phyloP scores from a whole-genome alignment of 2,329 filamentous ascomycete genomes.

The Hymenoscyphus repandus region DNA sequence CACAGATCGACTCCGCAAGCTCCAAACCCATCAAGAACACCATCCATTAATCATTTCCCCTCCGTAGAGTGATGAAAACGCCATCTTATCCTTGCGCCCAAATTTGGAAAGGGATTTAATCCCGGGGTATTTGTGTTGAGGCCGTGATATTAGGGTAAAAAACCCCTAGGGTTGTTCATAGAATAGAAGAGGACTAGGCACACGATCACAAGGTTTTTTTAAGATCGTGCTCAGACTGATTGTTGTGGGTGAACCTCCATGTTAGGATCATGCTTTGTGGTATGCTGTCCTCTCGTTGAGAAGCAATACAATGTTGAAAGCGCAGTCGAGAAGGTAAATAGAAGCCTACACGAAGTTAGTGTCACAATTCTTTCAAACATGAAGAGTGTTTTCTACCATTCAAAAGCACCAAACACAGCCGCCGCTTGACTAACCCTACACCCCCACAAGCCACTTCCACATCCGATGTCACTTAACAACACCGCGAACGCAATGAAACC shows the following conservation, averaged over 20 bases:
- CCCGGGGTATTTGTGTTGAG: no score
- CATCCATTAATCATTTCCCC: no score
- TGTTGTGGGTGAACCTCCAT: not conserved
- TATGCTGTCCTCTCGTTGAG: not conserved
- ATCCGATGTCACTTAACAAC: slow-evolving; percentile 48
- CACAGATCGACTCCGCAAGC: no score
- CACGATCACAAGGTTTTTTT: no score
- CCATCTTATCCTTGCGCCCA: no score
- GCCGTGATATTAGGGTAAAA: no score
- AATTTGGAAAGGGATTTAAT: no score
- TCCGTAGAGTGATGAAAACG: no score
- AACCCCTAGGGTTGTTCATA: no score
- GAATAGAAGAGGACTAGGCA: no score
- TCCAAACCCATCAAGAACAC: no score
- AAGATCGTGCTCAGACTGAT: no score
- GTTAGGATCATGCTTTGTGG: slow-evolving; percentile 1
- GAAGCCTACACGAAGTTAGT: not conserved
- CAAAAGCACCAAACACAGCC: slow-evolving; percentile 41
- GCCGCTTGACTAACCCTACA: slow-evolving; percentile 33
- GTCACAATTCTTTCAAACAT: not conserved
- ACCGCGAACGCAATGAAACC: slow-evolving; percentile 75
- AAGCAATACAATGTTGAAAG: not conserved
- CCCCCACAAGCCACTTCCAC: slow-evolving; percentile 40
- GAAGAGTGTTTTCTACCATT: slow-evolving; percentile 36
- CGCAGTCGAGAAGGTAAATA: slow-evolving; percentile 1